Conservation (phyloP, 768 basidiomycete genomes). For the Mycena maculata region DNA sequence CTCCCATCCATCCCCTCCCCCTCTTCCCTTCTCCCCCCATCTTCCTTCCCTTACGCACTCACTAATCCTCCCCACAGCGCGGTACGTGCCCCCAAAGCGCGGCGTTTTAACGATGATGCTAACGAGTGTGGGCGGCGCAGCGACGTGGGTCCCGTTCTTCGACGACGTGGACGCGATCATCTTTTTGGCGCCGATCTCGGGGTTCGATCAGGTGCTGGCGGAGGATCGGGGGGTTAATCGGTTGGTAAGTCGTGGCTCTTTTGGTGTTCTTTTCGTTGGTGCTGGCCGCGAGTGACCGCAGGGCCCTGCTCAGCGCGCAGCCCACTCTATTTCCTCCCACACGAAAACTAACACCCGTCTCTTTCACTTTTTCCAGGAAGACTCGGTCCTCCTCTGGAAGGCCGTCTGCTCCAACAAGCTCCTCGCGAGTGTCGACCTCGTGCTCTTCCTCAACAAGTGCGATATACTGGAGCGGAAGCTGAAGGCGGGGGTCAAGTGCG, state of each 20-base stretch:
- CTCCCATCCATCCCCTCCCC: conserved; percentile 1
- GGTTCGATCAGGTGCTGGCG: conserved; percentile 76
- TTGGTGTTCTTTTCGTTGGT: not conserved
- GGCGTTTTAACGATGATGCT: not conserved
- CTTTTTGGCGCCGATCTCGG: conserved; percentile 81
- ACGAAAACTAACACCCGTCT: not conserved
- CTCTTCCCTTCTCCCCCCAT: not conserved
- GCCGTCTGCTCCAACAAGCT: conserved; percentile 86
- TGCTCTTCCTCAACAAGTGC: conserved; percentile 91
- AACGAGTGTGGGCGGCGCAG: too few relatives aligned
- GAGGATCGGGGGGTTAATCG: conserved; percentile 74
- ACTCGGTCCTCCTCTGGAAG: conserved; percentile 92
- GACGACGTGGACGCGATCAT: conserved; percentile 83
- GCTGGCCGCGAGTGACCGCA: too few relatives aligned
- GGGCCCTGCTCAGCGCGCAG: too few relatives aligned
- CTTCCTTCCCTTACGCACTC: not conserved
- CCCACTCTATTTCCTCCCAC: not conserved
- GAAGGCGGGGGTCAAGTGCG: conserved; percentile 63
- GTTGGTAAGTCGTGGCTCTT: conserved; percentile 50
- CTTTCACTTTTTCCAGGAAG: conserved; percentile 61
- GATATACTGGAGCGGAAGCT: conserved; percentile 83
- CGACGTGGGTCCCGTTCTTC: conserved; percentile 79
- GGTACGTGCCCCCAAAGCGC: conserved; percentile 25
- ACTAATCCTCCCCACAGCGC: conserved; percentile 17
- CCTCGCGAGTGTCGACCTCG: conserved; percentile 81